Evolutionary conservation across 768 basidiomycete genomes (phyloP).

Genomic region (Hygrocybe punicea): DNA sequence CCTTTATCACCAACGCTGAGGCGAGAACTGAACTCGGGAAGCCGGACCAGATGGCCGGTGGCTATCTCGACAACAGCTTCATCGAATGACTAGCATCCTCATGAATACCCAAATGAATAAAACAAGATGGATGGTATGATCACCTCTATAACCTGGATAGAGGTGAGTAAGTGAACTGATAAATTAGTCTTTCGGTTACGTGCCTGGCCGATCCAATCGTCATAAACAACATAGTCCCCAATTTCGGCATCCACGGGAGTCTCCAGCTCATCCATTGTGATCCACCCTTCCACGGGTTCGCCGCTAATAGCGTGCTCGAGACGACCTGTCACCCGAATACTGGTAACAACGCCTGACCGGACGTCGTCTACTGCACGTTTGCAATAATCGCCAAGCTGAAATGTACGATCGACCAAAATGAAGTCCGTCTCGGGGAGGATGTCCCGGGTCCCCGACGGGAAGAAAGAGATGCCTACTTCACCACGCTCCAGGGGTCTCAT

Average conservation of each 20-base stretch:
- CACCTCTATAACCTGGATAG: slow-evolving; percentile 70
- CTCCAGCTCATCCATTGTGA: slow-evolving; percentile 53
- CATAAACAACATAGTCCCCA: slow-evolving; percentile 76
- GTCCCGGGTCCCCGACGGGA: slow-evolving; percentile 53
- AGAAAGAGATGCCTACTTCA: slow-evolving; percentile 79
- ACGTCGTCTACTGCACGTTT: slow-evolving; percentile 75
- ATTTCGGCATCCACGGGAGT: slow-evolving; percentile 60
- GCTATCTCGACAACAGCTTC: slow-evolving; percentile 72
- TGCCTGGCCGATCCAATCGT: slow-evolving; percentile 90
- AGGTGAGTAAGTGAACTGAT: slow-evolving; percentile 8
- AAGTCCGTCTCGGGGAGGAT: slow-evolving; percentile 71
- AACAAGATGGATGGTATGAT: slow-evolving; percentile 17
- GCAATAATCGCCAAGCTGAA: slow-evolving; percentile 77
- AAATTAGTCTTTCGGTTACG: slow-evolving; percentile 21
- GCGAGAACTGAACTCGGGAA: slow-evolving; percentile 76
- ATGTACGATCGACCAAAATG: slow-evolving; percentile 67
- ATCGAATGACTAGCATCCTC: slow-evolving; percentile 64
- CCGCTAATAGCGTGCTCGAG: slow-evolving; percentile 73
- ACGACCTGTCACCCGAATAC: slow-evolving; percentile 57
- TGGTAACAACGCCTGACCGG: slow-evolving; percentile 71
- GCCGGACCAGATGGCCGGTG: slow-evolving; percentile 59
- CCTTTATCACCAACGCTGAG: slow-evolving; percentile 74
- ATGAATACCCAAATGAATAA: slow-evolving; percentile 10
- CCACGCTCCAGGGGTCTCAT: slow-evolving; percentile 72
- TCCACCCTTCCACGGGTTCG: slow-evolving; percentile 60